A percentile compares a stretch with the other conserved stretches of the same genome.
phyloP scores from a whole-genome alignment of 2,329 filamentous ascomycete species.

The Sporothrix variecibatus region DNA sequence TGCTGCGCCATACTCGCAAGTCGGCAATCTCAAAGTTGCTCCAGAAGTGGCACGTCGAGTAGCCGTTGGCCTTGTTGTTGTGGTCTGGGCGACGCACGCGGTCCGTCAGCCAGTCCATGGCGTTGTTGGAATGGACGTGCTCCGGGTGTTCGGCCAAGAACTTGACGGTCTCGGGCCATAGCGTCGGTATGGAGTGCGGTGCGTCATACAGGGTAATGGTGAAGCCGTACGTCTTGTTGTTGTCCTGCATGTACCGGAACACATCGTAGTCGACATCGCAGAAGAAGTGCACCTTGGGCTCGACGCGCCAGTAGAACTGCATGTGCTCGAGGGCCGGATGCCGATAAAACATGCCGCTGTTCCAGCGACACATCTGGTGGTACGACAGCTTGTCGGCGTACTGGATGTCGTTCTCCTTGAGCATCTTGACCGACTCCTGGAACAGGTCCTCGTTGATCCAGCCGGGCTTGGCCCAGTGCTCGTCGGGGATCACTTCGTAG shows the following conservation, averaged over 20 bases:
- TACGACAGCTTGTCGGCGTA: slow-evolving; percentile 89
- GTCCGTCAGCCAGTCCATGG: slow-evolving; percentile 85
- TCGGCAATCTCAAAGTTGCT: slow-evolving; percentile 97
- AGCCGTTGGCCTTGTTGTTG: slow-evolving; percentile 80
- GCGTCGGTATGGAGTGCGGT: slow-evolving; percentile 77
- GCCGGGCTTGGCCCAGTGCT: slow-evolving; percentile 88
- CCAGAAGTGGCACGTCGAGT: slow-evolving; percentile 99
- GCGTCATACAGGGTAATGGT: slow-evolving; percentile 97
- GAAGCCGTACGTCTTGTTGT: slow-evolving; percentile 99
- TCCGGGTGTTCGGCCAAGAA: slow-evolving; percentile 84
- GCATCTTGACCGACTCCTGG: slow-evolving; percentile 77
- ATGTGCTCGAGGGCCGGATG: slow-evolving; percentile 81
- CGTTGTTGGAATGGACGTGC: slow-evolving; percentile 80
- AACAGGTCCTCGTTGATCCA: slow-evolving; percentile 93
- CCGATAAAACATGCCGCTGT: slow-evolving; percentile 96
- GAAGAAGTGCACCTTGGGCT: slow-evolving; percentile 98
- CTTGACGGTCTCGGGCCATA: slow-evolving; percentile 95
- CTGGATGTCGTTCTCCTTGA: slow-evolving; percentile 83
- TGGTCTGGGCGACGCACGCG: slow-evolving; percentile 74
- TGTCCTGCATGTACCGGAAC: slow-evolving; percentile 95
- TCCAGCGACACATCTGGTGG: slow-evolving; percentile 99
- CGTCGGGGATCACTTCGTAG: slow-evolving; percentile 88
- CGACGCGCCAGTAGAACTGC: slow-evolving; percentile 97
- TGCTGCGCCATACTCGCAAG: slow-evolving; percentile 87
- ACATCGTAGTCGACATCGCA: slow-evolving; percentile 98